A percentile compares a stretch with the other conserved stretches of the same genome.
phyloP scores from a whole-genome alignment of 179 eudicot genomes.

The Spergularia azorica region DNA sequence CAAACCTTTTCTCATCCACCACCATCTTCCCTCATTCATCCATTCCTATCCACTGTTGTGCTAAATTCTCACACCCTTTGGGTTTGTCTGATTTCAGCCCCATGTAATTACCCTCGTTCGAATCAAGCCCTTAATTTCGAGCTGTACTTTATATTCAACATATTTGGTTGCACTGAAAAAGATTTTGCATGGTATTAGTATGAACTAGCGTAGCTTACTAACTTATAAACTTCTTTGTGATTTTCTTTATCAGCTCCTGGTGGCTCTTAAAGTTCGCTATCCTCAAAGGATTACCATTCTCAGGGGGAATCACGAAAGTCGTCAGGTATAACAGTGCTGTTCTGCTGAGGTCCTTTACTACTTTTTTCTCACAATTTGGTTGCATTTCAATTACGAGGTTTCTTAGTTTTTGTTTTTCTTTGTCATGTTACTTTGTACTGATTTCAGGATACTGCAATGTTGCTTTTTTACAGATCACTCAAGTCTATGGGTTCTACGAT shows the following conservation, averaged over 20 bases:
- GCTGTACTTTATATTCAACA: neutral
- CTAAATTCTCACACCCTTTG: no score
- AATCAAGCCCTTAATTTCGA: neutral
- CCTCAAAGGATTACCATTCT: slow-evolving; percentile 91
- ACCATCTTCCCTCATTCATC: no score
- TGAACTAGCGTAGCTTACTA: neutral
- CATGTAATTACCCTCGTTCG: no score
- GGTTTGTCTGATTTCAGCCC: no score
- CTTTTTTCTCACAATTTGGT: neutral
- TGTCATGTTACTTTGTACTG: slow-evolving; percentile 15
- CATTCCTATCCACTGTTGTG: no score
- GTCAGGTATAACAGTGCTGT: slow-evolving; percentile 58
- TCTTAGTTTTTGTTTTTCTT: neutral
- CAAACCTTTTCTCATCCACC: no score
- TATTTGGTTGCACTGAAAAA: neutral
- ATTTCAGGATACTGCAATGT: neutral
- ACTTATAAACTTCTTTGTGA: neutral
- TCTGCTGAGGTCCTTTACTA: neutral
- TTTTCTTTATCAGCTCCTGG: slow-evolving; percentile 59
- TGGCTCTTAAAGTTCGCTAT: slow-evolving; percentile 92
- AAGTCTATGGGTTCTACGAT: slow-evolving; percentile 93
- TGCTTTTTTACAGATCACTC: slow-evolving; percentile 66
- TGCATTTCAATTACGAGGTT: neutral
- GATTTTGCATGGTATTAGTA: neutral
- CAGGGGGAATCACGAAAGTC: slow-evolving; percentile 95